A percentile compares a stretch with the other conserved stretches of the same genome.
phyloP scores from a whole-genome alignment of 164 flowering plant genomes.

The Dillenia turbinata region DNA sequence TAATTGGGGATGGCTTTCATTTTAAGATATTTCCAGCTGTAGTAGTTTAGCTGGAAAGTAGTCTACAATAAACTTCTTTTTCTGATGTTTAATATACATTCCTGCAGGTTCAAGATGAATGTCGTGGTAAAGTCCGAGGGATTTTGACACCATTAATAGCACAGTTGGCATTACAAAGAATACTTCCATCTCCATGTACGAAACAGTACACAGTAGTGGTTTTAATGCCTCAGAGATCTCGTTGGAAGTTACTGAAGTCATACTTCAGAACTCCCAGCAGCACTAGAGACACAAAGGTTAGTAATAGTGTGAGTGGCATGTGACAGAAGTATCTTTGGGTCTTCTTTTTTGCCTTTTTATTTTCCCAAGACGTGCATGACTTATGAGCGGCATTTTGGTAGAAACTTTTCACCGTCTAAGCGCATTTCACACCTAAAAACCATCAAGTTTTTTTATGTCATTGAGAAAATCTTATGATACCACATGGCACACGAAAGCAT shows the following conservation, averaged over 20 bases:
- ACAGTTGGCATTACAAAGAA: conserved; percentile 56
- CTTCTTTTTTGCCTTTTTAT: neutral
- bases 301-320: conserved; percentile 5
- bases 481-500: neutral
- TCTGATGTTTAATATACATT: neutral
- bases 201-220: conserved; percentile 80
- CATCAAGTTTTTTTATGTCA: too few relatives aligned
- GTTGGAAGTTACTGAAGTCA: conserved; percentile 34
- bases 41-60: too few relatives aligned
- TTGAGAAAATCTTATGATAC: too few relatives aligned
- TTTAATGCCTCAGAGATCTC: conserved; percentile 67
- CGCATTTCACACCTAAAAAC: neutral
- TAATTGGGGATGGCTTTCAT: neutral
- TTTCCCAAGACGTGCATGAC: neutral
- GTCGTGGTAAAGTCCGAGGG: conserved; percentile 59
- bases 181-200: conserved; percentile 79
- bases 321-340: neutral
- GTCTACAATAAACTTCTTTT: neutral
- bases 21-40: neutral
- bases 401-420: neutral
- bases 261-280: conserved; percentile 23
- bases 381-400: neutral
- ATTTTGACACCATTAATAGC: conserved; percentile 58
- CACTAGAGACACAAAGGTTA: conserved; percentile 60
- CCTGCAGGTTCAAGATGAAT: conserved; percentile 75